Conservation (phyloP, 768 basidiomycete genomes). For the Mycena metata region DNA sequence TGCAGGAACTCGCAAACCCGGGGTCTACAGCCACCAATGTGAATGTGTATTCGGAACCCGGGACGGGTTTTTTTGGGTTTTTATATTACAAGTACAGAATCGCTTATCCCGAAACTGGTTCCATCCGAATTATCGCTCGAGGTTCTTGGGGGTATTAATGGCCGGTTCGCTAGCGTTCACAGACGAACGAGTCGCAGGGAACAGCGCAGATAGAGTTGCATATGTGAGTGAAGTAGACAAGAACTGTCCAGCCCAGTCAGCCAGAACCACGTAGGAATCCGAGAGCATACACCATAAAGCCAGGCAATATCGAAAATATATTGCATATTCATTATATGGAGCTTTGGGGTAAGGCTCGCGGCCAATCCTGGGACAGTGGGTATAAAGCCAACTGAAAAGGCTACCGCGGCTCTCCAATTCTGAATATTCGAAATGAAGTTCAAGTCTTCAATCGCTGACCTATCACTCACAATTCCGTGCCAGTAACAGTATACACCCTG, state of each 20-base stretch:
- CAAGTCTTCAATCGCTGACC: background rate
- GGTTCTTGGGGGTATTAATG: too few relatives aligned
- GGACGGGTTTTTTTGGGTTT: too few relatives aligned
- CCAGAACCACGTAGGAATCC: background rate
- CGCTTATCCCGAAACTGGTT: too few relatives aligned
- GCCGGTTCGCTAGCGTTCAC: background rate
- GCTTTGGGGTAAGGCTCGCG: conserved; percentile 73
- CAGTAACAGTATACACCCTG: conserved; percentile 84
- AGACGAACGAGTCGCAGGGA: background rate
- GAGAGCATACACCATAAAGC: conserved; percentile 72
- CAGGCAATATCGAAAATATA: conserved; percentile 79
- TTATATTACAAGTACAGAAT: too few relatives aligned
- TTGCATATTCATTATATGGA: conserved; percentile 68
- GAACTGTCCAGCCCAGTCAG: background rate
- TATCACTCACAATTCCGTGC: conserved; percentile 70
- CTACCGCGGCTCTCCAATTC: conserved; percentile 87
- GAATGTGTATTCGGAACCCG: too few relatives aligned
- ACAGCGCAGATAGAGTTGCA: background rate
- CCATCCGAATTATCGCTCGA: too few relatives aligned
- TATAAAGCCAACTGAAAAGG: conserved; percentile 74
- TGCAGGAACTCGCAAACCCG: too few relatives aligned
- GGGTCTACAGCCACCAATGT: too few relatives aligned
- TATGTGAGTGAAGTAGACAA: background rate
- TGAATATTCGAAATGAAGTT: conserved; percentile 42
- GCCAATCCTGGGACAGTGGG: conserved; percentile 85